A percentile compares a stretch with the other conserved stretches of the same genome.
Evolutionary conservation across 257 asterid species (phyloP).

Genomic region (Fraxinus americana): DNA sequence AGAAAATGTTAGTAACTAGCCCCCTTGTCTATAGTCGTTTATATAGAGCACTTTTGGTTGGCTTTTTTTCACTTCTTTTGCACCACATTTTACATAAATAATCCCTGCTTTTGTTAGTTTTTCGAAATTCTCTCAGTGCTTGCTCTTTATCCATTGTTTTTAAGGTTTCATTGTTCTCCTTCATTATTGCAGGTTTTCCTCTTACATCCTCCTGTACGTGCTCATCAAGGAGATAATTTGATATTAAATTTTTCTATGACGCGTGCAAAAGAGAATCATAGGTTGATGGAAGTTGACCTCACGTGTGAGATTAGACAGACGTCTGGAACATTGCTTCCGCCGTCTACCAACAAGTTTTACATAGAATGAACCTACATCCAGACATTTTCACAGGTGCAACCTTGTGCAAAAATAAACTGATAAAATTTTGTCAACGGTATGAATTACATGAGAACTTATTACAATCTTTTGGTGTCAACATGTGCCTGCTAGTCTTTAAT

Average conservation of each 20-base stretch:
- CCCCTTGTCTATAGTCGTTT: neutral
- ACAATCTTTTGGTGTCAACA: neutral
- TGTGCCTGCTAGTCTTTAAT: neutral
- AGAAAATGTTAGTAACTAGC: neutral
- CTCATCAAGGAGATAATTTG: slow-evolving; percentile 57
- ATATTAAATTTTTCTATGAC: slow-evolving; percentile 51
- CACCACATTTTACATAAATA: neutral
- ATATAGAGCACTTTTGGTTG: neutral
- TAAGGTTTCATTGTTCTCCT: slow-evolving; percentile 12
- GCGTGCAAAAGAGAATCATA: slow-evolving; percentile 83
- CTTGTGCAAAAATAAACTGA: neutral
- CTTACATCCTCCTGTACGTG: slow-evolving; percentile 59
- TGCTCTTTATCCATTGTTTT: slow-evolving; percentile 12
- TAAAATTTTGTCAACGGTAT: neutral
- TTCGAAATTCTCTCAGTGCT: neutral
- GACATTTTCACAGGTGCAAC: neutral
- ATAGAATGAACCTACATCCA: slow-evolving; percentile 58
- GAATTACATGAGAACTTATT: neutral
- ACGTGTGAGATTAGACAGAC: slow-evolving; percentile 54
- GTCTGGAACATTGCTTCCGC: slow-evolving; percentile 54
- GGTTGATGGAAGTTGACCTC: slow-evolving; percentile 80
- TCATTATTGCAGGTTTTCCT: slow-evolving; percentile 69
- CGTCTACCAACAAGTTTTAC: slow-evolving; percentile 53
- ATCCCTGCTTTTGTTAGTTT: neutral
- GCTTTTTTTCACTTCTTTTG: neutral